A percentile compares a stretch with the other conserved stretches of the same genome.
These are phyloP conservation scores for Fusarium drepaniforme DNA, from an alignment of 2,329 filamentous ascomycete species.

Conservation along the genomic window DNA sequence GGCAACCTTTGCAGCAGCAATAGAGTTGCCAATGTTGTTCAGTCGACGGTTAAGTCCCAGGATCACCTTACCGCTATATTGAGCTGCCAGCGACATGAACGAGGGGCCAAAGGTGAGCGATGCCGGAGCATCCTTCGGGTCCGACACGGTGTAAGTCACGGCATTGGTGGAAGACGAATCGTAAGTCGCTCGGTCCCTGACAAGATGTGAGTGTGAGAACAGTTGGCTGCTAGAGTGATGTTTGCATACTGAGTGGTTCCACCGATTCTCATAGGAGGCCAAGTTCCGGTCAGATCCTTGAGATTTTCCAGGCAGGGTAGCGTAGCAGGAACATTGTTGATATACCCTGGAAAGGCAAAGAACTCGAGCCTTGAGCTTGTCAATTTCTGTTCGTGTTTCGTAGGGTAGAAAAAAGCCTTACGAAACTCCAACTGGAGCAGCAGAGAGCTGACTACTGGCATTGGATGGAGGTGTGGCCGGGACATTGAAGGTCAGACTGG, in stretches of 20 bases:
- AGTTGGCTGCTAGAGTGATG: too few species aligned
- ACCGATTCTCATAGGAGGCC: slow-evolving; percentile 68
- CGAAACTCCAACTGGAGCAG: slow-evolving; percentile 60
- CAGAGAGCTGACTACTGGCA: slow-evolving; percentile 48
- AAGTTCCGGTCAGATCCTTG: slow-evolving; percentile 60
- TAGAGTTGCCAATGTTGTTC: slow-evolving; percentile 65
- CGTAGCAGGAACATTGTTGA: slow-evolving; percentile 63
- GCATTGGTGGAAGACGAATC: slow-evolving; percentile 58
- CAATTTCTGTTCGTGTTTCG: background rate
- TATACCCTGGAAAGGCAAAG: slow-evolving; percentile 67
- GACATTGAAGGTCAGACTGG: slow-evolving; percentile 49
- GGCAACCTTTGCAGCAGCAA: slow-evolving; percentile 61
- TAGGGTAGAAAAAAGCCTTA: slow-evolving; percentile 41
- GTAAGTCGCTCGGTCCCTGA: slow-evolving; percentile 62
- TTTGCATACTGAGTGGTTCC: slow-evolving; percentile 62
- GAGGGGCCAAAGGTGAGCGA: slow-evolving; percentile 64
- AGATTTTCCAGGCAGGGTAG: slow-evolving; percentile 65
- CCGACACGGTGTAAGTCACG: slow-evolving; percentile 64
- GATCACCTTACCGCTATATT: slow-evolving; percentile 62
- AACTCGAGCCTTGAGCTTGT: slow-evolving; percentile 60
- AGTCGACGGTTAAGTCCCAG: slow-evolving; percentile 66
- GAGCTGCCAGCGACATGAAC: slow-evolving; percentile 62
- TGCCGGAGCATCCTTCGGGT: slow-evolving; percentile 60
- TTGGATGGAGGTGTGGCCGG: slow-evolving; percentile 49
- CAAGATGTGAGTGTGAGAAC: background rate